Conservation (phyloP, 768 basidiomycete species). For the Trametes sanguinea region DNA sequence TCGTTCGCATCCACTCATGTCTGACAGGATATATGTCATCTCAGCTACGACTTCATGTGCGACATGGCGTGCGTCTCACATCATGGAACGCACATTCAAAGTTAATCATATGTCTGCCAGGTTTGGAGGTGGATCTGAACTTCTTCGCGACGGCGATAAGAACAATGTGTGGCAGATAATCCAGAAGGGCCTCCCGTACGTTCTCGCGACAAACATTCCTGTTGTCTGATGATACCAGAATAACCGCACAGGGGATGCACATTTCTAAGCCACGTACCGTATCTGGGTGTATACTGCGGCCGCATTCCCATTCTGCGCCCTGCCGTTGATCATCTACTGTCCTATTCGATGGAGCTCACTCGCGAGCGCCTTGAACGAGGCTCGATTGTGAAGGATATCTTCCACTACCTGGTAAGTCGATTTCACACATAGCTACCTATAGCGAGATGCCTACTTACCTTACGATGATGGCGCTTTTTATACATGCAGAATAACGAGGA, state of each 20-base stretch:
- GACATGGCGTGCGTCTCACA: conserved; percentile 37
- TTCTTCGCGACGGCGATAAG: conserved; percentile 39
- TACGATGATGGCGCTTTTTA: too few relatives aligned
- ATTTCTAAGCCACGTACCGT: not conserved
- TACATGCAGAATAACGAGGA: conserved; percentile 42
- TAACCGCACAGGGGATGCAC: not conserved
- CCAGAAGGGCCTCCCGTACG: conserved; percentile 4
- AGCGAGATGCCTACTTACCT: too few relatives aligned
- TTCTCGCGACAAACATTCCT: too few relatives aligned
- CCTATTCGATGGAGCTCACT: not conserved
- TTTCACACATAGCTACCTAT: too few relatives aligned
- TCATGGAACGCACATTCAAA: not conserved
- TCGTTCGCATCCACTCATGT: not conserved
- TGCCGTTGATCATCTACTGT: not conserved
- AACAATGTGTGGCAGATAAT: conserved; percentile 7
- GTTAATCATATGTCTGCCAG: conserved; percentile 20
- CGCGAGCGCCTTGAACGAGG: conserved; percentile 28
- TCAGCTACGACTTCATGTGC: conserved; percentile 46
- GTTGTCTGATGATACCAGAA: not conserved
- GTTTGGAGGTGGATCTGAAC: conserved; percentile 43
- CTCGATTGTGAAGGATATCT: conserved; percentile 43
- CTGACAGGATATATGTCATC: not conserved
- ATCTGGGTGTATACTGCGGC: conserved; percentile 1
- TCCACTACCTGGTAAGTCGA: conserved; percentile 42
- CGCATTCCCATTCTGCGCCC: conserved; percentile 3